These are phyloP conservation scores for Clitoria ternatea DNA, from an alignment of 306 rosid genomes.

Conservation along the genomic window DNA sequence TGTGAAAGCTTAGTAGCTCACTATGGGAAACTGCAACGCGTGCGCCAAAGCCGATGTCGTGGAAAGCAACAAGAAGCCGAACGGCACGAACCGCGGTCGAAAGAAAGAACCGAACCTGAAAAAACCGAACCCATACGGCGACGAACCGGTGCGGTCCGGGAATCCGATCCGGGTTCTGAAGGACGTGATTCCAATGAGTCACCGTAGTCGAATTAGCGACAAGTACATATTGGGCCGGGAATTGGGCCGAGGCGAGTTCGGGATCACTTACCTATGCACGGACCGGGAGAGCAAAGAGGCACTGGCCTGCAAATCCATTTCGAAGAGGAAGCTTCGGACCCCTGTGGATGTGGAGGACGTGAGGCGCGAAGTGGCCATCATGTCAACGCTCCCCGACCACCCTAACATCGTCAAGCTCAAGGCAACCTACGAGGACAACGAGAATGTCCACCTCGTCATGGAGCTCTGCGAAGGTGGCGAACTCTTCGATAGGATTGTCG, in stretches of 20 bases:
- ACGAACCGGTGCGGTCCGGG: constrained; percentile 39
- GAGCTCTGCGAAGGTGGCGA: constrained; percentile 80
- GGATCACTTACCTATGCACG: constrained; percentile 78
- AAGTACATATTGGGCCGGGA: constrained; percentile 79
- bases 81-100: not conserved
- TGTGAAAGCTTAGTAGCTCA: not conserved
- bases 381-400: constrained; percentile 69
- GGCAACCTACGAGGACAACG: constrained; percentile 66
- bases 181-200: constrained; percentile 69
- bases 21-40: constrained; percentile 80
- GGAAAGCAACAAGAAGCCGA: constrained; percentile 12
- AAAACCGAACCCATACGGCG: constrained; percentile 35
- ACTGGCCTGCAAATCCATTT: constrained; percentile 86
- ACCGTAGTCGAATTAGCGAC: constrained; percentile 74
- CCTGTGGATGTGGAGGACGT: constrained; percentile 67
- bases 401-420: constrained; percentile 64
- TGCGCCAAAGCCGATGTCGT: constrained; percentile 50
- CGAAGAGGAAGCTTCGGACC: constrained; percentile 77
- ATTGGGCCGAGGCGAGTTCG: constrained; percentile 87
- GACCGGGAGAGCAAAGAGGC: constrained; percentile 67
- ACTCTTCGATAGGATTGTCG: constrained; percentile 65
- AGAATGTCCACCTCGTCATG: constrained; percentile 73
- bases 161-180: constrained; percentile 76
- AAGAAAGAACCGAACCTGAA: constrained; percentile 34
- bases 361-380: constrained; percentile 73